Base-by-base conservation (phyloP, 106 monocot species). In the Chionographis japonica region DNA sequence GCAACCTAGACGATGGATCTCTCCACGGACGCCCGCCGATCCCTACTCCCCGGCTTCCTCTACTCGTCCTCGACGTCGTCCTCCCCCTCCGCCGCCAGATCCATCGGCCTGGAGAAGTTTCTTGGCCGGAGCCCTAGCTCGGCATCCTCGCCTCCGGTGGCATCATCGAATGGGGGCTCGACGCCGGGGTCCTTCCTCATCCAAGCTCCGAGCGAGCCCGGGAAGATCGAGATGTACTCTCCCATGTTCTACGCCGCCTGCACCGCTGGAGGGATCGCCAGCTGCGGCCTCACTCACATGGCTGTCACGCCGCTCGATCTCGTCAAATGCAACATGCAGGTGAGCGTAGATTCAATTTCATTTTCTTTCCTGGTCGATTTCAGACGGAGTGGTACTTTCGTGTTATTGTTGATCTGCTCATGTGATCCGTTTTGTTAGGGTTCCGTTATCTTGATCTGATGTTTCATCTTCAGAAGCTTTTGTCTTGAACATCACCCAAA, bases 311-410 rank as follows among this genome's bases (percentile, higher is more conserved):
- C 90, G 1, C 76, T 87, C 66, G 90, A 91, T 79, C 81, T 91
- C 68, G 87, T 87, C 56, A 87, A 91, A 67, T 89, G 89, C 46
- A 89, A 89, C 71, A 89, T 89, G 85, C 85, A 89, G 82, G 89
- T 89, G 50, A 59, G 66, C 2, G 12, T 4, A 27, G 27, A 27
- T 27, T 27, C 27, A 27, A 27, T 27, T 27, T 27, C 27, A 27
- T 27, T 27, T 27, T 0, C 27, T 27, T 27, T 27, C 27, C 27
- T 27, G 27, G 27, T 27, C 27, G 27, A 27, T 27, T 27, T 27
- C 27, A 27, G 27, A 27, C 27, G 27, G 27, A 27, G 27, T 27
- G 27, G 27, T 27, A 27, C 27, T 27, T 27, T 27, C 27, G 27
- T 27, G 1, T 27, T 27, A 27, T 27, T 27, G 27, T 27, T 27